Evolutionary conservation across 2,329 filamentous ascomycete species (phyloP).

Genomic region (Botryotinia convoluta): DNA sequence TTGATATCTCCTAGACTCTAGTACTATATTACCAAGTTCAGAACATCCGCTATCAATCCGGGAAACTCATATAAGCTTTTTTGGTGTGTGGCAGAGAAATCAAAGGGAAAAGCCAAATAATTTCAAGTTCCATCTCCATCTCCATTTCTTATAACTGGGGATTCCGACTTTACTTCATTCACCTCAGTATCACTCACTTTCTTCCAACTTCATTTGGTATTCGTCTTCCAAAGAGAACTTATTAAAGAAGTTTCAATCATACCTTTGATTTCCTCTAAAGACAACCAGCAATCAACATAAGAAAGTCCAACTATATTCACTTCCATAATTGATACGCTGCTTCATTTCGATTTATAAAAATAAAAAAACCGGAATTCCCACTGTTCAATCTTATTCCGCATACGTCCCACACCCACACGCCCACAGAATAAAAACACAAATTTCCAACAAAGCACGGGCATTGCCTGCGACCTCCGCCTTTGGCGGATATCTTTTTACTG

Average conservation of each 20-base stretch:
- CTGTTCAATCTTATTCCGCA: constrained; percentile 10
- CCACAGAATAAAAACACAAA: constrained; percentile 11
- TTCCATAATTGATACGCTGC: neutral
- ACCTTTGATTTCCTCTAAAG: too few species aligned
- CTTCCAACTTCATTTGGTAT: neutral
- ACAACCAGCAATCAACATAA: neutral
- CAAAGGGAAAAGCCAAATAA: neutral
- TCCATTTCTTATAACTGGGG: neutral
- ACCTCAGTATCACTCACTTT: neutral
- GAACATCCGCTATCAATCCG: neutral
- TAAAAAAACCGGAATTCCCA: neutral
- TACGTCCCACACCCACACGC: neutral
- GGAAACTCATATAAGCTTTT: constrained; percentile 7
- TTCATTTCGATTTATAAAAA: neutral
- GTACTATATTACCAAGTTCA: neutral
- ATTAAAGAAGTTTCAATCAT: neutral
- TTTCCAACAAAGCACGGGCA: constrained; percentile 28
- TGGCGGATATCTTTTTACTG: constrained; percentile 23
- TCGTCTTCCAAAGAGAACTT: neutral
- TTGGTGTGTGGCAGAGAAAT: constrained; percentile 1
- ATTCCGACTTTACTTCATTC: neutral
- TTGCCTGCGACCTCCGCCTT: constrained; percentile 29
- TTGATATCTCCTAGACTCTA: neutral
- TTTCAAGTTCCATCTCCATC: neutral
- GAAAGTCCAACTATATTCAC: neutral